These are phyloP conservation scores for Oidium heveae DNA, from an alignment of 2,329 filamentous ascomycete species.

Conservation along the genomic window DNA sequence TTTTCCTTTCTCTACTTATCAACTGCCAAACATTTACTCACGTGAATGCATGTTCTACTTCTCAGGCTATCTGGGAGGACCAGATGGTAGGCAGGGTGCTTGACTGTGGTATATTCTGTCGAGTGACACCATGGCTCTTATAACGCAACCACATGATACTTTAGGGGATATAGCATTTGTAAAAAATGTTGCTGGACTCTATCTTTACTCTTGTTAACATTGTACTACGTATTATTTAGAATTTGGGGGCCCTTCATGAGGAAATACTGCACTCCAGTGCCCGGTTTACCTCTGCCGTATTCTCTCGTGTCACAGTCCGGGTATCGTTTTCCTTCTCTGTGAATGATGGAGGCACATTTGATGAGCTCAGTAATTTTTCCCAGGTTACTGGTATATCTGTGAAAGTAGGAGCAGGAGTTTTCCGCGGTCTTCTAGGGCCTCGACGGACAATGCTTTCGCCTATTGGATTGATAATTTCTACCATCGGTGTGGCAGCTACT, in stretches of 20 bases:
- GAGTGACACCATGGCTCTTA: neutral
- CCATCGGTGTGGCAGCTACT: neutral
- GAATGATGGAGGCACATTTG: neutral
- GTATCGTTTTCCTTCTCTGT: neutral
- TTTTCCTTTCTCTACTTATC: too few species aligned
- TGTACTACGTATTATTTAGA: too few species aligned
- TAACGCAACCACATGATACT: neutral
- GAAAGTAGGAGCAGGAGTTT: neutral
- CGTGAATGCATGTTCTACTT: neutral
- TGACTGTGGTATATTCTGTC: neutral
- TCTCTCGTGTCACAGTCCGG: too few species aligned
- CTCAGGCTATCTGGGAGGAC: neutral
- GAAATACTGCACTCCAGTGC: neutral
- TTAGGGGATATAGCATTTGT: too few species aligned
- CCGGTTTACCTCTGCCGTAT: neutral
- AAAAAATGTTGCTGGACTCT: too few species aligned
- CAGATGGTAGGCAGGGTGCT: neutral
- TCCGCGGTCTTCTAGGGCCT: neutral
- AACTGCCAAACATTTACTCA: neutral
- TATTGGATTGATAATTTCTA: neutral
- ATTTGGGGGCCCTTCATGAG: neutral
- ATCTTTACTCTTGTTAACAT: too few species aligned
- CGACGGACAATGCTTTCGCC: neutral
- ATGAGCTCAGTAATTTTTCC: neutral
- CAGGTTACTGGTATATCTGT: neutral